Base-by-base conservation (phyloP, 2,329 filamentous ascomycete genomes). In the Penicillium rolfsii region DNA sequence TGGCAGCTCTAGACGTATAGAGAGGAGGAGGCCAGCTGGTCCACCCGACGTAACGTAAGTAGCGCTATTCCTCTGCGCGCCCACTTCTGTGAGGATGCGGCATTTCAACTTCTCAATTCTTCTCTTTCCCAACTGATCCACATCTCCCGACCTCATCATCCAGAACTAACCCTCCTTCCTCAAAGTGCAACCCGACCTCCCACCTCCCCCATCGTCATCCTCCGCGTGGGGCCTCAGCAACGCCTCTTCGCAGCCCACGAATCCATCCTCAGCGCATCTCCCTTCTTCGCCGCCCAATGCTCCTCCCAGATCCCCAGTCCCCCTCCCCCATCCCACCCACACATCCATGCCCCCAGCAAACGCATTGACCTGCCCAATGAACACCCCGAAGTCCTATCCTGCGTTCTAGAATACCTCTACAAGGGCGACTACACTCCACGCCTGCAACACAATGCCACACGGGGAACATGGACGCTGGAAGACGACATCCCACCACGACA, bases 371-470 rank as follows among this genome's bases (percentile, higher is more conserved):
- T 97, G 1, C 89, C 91, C 1, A 87, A 94, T 62, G 93, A 97
- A 77, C 89, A 93, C 69, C 92, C 93, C 22, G 92, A 96, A 75
- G 89, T 96, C 71, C 93, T 97, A 77, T 96, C 91, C 7, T 93
- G 90, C 5, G 84, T 97, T 11, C 87, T 97, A 59, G 93, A 97
- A 74, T 97, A 90, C 69, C 87, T 97, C 59, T 96, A 96, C 84
- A 96, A 96, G 79, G 93, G 93, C 65, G 93, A 97, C 77, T 97
- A 97, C 80, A 93, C 89, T 69, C 93, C 93, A 3, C 89, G 90
- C 19, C 83, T 96, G 26, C 79, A 91, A 59, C 91, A 92, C 78
- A 91, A 94, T 80, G 92, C 93, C 81, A 87, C 89, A 65, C 85
- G 86, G 58, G 88, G 91, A 76, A 88, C 86, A 55, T 97, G 91